phyloP scores from a whole-genome alignment of 257 asterid species.

The Nicotiana tomentosiformis region DNA sequence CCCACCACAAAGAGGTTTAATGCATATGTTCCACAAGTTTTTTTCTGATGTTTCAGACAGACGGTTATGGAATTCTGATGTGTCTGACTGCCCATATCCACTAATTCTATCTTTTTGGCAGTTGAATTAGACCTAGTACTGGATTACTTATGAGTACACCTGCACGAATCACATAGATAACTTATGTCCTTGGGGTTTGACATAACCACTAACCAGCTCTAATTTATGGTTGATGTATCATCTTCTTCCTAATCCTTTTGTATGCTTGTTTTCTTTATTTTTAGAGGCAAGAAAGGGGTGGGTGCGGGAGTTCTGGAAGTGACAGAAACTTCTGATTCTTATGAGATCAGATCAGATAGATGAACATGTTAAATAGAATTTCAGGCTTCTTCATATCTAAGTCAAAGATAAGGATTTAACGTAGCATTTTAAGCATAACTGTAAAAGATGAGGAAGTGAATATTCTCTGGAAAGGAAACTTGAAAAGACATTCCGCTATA shows the following conservation, averaged over 20 bases:
- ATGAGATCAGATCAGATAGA: background rate
- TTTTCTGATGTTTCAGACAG: background rate
- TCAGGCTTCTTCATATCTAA: background rate
- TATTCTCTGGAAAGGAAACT: background rate
- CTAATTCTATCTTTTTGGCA: background rate
- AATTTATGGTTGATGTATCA: background rate
- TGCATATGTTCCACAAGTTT: background rate
- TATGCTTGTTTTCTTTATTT: background rate
- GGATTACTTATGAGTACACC: background rate
- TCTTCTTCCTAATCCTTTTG: background rate
- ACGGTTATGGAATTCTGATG: background rate
- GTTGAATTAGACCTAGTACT: background rate
- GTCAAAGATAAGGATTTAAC: background rate
- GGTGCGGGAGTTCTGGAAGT: background rate
- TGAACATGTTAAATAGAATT: background rate
- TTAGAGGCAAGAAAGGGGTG: background rate
- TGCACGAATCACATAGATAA: background rate
- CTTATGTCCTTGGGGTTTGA: background rate
- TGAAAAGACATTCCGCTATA: background rate
- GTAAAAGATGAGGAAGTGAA: background rate
- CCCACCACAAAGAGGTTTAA: background rate
- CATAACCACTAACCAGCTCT: background rate
- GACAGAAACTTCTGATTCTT: background rate
- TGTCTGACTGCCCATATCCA: background rate
- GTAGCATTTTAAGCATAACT: background rate